A percentile compares a stretch with the other conserved stretches of the same genome.
phyloP scores from a whole-genome alignment of 257 asterid genomes.

The Solanum peruvianum region DNA sequence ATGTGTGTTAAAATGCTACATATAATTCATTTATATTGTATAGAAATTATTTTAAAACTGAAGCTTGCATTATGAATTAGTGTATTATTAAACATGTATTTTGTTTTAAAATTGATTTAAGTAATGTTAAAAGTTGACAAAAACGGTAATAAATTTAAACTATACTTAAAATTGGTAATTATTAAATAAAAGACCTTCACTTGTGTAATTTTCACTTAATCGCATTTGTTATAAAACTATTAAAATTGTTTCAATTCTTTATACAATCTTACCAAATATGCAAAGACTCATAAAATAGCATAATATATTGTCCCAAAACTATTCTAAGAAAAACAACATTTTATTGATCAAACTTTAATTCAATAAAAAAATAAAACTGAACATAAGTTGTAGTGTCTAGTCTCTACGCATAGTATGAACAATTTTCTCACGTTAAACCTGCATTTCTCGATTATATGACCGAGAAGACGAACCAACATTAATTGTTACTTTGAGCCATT shows the following conservation, averaged over 20 bases:
- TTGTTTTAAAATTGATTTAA: too few species aligned
- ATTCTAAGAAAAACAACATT: not conserved
- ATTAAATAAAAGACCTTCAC: too few species aligned
- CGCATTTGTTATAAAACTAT: not conserved
- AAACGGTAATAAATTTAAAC: too few species aligned
- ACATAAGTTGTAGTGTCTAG: not conserved
- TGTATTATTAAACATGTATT: too few species aligned
- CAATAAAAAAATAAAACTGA: not conserved
- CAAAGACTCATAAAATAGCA: not conserved
- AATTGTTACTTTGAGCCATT: not conserved
- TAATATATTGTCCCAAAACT: not conserved
- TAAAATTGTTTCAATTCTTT: not conserved
- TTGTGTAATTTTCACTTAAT: too few species aligned
- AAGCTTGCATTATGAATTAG: too few species aligned
- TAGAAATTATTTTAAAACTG: too few species aligned
- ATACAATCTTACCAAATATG: not conserved
- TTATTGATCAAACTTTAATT: not conserved
- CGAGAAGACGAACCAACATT: too few species aligned
- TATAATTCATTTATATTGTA: too few species aligned
- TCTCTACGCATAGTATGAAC: not conserved
- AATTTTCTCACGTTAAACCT: not conserved
- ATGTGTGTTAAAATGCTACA: too few species aligned
- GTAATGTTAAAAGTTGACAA: too few species aligned
- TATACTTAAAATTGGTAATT: too few species aligned
- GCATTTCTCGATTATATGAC: not conserved